Base-by-base conservation (phyloP, 805 yeast species). In the Ogataea nakhonphanomensis region DNA sequence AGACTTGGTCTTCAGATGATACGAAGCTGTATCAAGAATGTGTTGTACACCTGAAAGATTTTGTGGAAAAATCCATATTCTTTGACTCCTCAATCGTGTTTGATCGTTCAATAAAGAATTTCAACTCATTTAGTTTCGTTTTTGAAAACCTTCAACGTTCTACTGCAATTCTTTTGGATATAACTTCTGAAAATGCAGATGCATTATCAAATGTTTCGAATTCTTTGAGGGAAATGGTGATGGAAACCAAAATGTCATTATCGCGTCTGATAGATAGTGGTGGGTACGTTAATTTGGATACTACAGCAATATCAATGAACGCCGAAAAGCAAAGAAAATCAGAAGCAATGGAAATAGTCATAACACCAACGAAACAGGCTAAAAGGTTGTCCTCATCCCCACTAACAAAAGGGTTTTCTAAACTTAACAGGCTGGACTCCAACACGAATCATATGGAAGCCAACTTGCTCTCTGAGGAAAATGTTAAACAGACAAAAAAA, bases 61-160 rank as follows among this genome's bases (percentile, higher is more conserved):
- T 69, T 0, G 59, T 77, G 3, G 79, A 79, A 29, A 70, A 66
- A 37, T 80, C 80, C 26, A 66, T 81, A 5, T 57, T 81, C 15
- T 70, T 75, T 41, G 72, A 73, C 46, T 72, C 86, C 1, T 73
- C 84, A 0, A 59, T 76, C 5, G 58, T 78, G 23, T 71, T 74
- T 52, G 89, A 81, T 51, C 70, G 72, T 38, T 53, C 69, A 52
- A 44, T 65, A 8, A 49, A 55, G 11, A 58, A 64, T 24, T 49
- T 24, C 9, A 37, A 25, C 29, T 44, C 38, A 15, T 51, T 33
- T 36, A 37, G 43, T 13, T 51, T 52, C 33, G 28, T 49, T 3
- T 39, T 41, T 15, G 47, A 43, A 15, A 33, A 36, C 4, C 28
- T 53, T 7, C 41, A 45, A 7, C 37, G 40, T 5, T 45, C 43